phyloP scores from a whole-genome alignment of 352 stramenopile species.

The Blastocystis sp. region DNA sequence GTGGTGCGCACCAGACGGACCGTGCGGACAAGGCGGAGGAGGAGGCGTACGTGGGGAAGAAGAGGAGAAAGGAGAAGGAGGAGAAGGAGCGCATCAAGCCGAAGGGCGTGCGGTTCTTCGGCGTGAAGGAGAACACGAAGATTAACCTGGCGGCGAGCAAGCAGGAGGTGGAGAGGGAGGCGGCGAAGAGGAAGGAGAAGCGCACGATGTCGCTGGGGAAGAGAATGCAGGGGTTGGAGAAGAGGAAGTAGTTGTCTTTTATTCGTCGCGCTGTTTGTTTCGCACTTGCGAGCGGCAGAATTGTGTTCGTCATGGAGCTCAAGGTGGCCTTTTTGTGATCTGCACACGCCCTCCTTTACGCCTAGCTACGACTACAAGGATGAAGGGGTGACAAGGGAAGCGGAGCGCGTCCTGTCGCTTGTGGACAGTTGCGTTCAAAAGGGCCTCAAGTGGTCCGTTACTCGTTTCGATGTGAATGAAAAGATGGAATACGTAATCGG shows the following conservation, averaged over 20 bases:
- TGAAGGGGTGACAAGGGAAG: neutral
- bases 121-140: constrained; percentile 56
- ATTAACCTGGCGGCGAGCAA: constrained; percentile 36
- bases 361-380: constrained; percentile 14
- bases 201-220: constrained; percentile 24
- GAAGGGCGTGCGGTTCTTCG: constrained; percentile 50
- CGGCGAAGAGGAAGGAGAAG: constrained; percentile 52
- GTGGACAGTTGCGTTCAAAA: neutral
- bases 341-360: neutral
- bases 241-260: constrained; percentile 12
- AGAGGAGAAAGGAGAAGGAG: neutral
- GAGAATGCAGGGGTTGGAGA: constrained; percentile 14
- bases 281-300: neutral
- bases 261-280: neutral
- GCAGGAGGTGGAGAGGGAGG: constrained; percentile 61
- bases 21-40: neutral
- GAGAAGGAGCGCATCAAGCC: constrained; percentile 49
- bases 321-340: constrained; percentile 26
- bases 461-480: constrained; percentile 25
- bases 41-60: neutral
- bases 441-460: neutral
- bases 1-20: neutral
- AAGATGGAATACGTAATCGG: neutral
- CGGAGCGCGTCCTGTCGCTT: constrained; percentile 4
- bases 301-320: neutral